Base-by-base conservation (phyloP, 2,329 filamentous ascomycete species). In the Fonsecaea monophora region DNA sequence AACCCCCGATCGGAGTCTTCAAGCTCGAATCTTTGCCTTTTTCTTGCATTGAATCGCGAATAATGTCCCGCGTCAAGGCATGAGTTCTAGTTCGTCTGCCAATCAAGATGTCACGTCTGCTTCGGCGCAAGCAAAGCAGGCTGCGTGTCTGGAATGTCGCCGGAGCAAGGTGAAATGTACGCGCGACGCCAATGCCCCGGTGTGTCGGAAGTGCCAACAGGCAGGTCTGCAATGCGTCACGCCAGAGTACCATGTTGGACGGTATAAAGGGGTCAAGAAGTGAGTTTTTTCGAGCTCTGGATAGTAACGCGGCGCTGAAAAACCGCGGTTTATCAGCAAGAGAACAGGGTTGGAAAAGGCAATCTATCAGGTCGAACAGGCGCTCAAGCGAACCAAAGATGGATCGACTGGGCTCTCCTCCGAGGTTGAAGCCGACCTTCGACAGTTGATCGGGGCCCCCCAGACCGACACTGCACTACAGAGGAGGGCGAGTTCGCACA, bases 251-350 rank as follows among this genome's bases (percentile, higher is more conserved):
- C 89, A 91, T 68, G 85, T 91, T 3, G 90, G 90, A 7, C 82
- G 90, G 58, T 89, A 91, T 74, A 92, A 92, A 74, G 90, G 90
- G 25, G 89, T 92, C 67, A 92, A 92, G 77, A 92, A 92, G 90
- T 90, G 78, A 78, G 82, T 71, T 48, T 45, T n/a, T 10, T 4
- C 30, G 45, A 12, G 4, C n/a, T 12, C 15, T n/a, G 25, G 13
- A 32, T n/a, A 1, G 9, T 54, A 35, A 30, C 21, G 32, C 35
- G 2, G 42, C 60, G 64, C 63, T 74, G 56, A 74, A 65, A 55
- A 55, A 37, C 30, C 30, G 30, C 60, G 35, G 15, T 2, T 62
- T 10, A 45, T 15, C 69, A 92, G 90, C 77, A 92, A 92, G 77
- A 86, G 90, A 48, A 89, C 88, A 15, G 90, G 90, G 0, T 79